These are phyloP conservation scores for Acanthamoeba culbertsoni DNA, from an alignment of 208 protist species.

Conservation along the genomic window DNA sequence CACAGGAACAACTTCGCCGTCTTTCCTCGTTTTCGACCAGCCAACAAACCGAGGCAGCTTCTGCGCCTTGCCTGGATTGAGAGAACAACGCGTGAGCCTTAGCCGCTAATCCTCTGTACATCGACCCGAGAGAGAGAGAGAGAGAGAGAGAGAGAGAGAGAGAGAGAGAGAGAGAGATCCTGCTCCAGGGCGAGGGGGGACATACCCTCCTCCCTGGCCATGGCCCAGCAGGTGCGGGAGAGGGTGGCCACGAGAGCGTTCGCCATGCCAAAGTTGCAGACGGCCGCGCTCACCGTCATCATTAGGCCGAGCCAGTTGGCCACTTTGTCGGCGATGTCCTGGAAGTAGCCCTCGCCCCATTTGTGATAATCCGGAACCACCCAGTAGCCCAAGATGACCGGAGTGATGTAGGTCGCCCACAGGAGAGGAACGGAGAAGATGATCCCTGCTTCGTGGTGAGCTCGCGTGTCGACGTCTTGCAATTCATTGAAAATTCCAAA, in stretches of 20 bases:
- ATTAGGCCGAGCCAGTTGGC: not conserved
- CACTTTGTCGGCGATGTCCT: not conserved
- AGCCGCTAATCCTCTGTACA: too few relatives aligned
- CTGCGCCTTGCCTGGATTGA: not conserved
- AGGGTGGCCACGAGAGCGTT: not conserved
- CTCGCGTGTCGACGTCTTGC: not conserved
- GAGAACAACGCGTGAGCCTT: not conserved
- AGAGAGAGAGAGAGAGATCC: too few relatives aligned
- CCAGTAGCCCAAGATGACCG: conserved; percentile 8
- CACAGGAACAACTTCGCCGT: not conserved
- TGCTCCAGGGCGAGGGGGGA: not conserved
- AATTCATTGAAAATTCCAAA: not conserved
- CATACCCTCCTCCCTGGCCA: not conserved
- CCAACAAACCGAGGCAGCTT: not conserved
- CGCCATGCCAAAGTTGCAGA: conserved; percentile 24
- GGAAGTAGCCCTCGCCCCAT: not conserved
- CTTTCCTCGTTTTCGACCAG: not conserved
- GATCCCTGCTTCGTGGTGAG: not conserved
- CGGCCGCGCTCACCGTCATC: not conserved
- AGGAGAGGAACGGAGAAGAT: not conserved
- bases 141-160: too few relatives aligned
- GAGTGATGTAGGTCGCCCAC: not conserved
- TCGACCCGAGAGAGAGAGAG: too few relatives aligned
- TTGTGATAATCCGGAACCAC: not conserved
- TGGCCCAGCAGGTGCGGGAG: not conserved